Percentiles rank a stretch among this genome's conserved stretches.
Evolutionary conservation across 2,329 filamentous ascomycete genomes (phyloP).

Genomic region (Ophiostoma quercus): DNA sequence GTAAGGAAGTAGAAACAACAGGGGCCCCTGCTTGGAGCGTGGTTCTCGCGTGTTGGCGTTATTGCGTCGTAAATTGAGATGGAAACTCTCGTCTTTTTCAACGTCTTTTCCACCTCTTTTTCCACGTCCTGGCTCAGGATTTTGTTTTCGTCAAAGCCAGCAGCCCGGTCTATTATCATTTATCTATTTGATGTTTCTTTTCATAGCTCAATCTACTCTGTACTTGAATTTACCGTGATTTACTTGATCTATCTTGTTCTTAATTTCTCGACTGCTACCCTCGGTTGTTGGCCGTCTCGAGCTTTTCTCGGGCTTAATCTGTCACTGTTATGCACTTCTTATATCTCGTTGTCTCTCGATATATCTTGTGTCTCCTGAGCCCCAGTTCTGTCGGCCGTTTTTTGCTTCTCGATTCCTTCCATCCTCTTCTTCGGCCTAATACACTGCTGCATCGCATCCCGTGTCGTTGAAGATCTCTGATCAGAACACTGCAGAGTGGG

Average conservation of each 20-base stretch:
- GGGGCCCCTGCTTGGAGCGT: conserved; percentile 13
- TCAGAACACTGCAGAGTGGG: background rate
- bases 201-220: background rate
- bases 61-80: background rate
- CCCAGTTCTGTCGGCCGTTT: conserved; percentile 11
- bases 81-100: background rate
- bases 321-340: background rate
- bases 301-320: background rate
- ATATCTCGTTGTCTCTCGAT: background rate
- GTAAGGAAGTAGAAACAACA: background rate
- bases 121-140: background rate
- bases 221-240: background rate
- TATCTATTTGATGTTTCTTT: background rate
- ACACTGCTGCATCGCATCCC: conserved; percentile 9
- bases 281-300: background rate
- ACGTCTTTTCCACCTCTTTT: background rate
- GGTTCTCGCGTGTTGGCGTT: conserved; percentile 16
- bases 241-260: background rate
- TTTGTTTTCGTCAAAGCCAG: background rate
- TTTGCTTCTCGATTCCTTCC: background rate
- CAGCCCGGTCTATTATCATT: background rate
- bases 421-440: background rate
- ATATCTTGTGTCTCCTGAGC: background rate
- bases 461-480: background rate
- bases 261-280: background rate